These are phyloP conservation scores for Leptosphaerulina australis DNA, from an alignment of 2,329 filamentous ascomycete genomes.

Conservation along the genomic window DNA sequence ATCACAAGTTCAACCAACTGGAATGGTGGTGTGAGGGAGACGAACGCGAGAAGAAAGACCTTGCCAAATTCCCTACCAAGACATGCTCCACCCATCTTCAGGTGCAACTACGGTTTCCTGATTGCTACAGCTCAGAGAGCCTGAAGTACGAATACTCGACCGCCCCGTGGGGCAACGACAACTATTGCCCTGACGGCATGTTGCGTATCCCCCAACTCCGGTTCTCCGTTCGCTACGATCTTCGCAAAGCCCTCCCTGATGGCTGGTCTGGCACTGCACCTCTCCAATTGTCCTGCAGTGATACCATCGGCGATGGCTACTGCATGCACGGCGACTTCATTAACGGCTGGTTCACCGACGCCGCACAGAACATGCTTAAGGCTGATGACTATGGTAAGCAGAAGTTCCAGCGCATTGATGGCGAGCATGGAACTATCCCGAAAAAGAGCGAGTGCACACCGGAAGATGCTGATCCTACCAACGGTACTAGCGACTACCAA, in stretches of 20 bases:
- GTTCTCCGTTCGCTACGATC: conserved; percentile 53
- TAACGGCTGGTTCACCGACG: conserved; percentile 50
- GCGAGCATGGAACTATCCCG: conserved; percentile 35
- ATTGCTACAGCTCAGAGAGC: conserved; percentile 44
- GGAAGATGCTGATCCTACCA: conserved; percentile 45
- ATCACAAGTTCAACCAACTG: conserved; percentile 3
- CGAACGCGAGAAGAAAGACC: not conserved
- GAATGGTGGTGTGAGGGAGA: conserved; percentile 11
- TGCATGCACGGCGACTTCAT: conserved; percentile 53
- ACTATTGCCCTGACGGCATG: conserved; percentile 47
- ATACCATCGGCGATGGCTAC: conserved; percentile 34
- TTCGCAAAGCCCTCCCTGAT: conserved; percentile 46
- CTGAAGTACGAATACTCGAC: conserved; percentile 28
- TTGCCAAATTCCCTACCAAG: conserved; percentile 38
- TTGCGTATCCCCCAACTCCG: conserved; percentile 51
- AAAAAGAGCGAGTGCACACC: conserved; percentile 37
- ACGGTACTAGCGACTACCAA: conserved; percentile 48
- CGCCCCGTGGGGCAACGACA: not conserved
- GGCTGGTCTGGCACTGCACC: conserved; percentile 51
- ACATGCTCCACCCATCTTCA: conserved; percentile 40
- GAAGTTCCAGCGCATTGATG: conserved; percentile 39
- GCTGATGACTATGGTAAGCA: conserved; percentile 29
- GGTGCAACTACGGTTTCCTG: conserved; percentile 49
- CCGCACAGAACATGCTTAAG: conserved; percentile 45
- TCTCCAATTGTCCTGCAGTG: conserved; percentile 46